Base-by-base conservation (phyloP, 257 asterid species). In the Solanum ossicruentum region DNA sequence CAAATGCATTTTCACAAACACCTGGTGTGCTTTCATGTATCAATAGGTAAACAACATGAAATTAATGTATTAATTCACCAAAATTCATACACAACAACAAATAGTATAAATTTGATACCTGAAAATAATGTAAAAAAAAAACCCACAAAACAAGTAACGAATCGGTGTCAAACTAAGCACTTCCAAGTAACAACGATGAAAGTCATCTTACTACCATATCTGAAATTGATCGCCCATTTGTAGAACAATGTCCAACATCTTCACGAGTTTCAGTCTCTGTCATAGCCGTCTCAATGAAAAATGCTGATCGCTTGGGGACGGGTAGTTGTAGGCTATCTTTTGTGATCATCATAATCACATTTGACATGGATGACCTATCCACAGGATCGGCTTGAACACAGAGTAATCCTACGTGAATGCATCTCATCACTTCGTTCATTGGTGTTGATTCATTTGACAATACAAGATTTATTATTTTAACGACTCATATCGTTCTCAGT, bases 361-460 rank as follows among this genome's bases (percentile, higher is more conserved):
- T 79, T 26, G 88, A 79, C 90, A 86, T 87, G 36, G 86, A 85
- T 32, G 87, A 90, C 57, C 89, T 85, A 56, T 89, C 87, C 7
- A 12, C 45, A 28, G 87, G 85, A 69, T 67, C 77, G 49, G 32
- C 93, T 85, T 88, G 90, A 52, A 88, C 90, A 66, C 93, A 90
- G 43, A 90, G 51, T 10, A 90, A 84, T 18, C 88, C 90, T 32
- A 86, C 70, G 18, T 86, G 86, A 39, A 89, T 89, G 69, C 88
- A 87, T 80, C 88, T 84, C 15, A 28, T 58, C 3, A 87, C 78
- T 82, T 84, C 85, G 9, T 58, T 16, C 6, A 3, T n/a, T 26
- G 43, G 13, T 9, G 21, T 23, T 6, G 80, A 56, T 6, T 86
- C 78, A 8, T 43, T 63, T n/a, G 52, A 45, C 39, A 90, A 32